These are phyloP conservation scores for Boletus tomentosulus DNA, from an alignment of 768 basidiomycete genomes.

Conservation along the genomic window DNA sequence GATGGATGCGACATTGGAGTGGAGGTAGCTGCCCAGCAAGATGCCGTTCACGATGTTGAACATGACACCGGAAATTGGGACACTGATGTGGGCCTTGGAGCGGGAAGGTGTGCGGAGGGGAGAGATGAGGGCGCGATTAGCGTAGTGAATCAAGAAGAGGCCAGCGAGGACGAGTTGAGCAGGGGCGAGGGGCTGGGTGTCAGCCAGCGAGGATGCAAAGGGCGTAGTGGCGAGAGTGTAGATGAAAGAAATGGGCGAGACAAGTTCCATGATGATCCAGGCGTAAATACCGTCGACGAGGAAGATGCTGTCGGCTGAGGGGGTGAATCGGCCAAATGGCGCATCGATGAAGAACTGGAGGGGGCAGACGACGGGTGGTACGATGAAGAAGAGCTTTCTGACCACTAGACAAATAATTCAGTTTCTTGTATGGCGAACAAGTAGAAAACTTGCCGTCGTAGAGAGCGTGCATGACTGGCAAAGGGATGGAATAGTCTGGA, in stretches of 20 bases:
- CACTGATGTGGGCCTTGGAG: conserved; percentile 66
- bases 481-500: not conserved
- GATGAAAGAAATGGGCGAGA: conserved; percentile 55
- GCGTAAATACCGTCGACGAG: conserved; percentile 55
- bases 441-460: conserved; percentile 21
- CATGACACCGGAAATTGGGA: conserved; percentile 47
- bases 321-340: conserved; percentile 76
- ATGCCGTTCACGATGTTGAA: conserved; percentile 77
- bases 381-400: conserved; percentile 45
- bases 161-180: conserved; percentile 49
- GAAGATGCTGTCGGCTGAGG: conserved; percentile 40
- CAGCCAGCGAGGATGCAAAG: conserved; percentile 35
- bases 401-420: conserved; percentile 20
- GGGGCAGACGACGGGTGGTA: conserved; percentile 35
- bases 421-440: not conserved
- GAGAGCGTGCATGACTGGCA: conserved; percentile 14
- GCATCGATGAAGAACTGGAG: conserved; percentile 57
- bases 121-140: conserved; percentile 76
- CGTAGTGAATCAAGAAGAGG: conserved; percentile 73
- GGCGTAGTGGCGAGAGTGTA: conserved; percentile 47
- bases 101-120: conserved; percentile 79
- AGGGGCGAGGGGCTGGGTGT: conserved; percentile 28
- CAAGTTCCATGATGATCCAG: conserved; percentile 80
- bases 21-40: conserved; percentile 66
- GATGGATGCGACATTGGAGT: conserved; percentile 47